phyloP scores from a whole-genome alignment of 2,329 filamentous ascomycete genomes.

The Setomelanomma holmii region DNA sequence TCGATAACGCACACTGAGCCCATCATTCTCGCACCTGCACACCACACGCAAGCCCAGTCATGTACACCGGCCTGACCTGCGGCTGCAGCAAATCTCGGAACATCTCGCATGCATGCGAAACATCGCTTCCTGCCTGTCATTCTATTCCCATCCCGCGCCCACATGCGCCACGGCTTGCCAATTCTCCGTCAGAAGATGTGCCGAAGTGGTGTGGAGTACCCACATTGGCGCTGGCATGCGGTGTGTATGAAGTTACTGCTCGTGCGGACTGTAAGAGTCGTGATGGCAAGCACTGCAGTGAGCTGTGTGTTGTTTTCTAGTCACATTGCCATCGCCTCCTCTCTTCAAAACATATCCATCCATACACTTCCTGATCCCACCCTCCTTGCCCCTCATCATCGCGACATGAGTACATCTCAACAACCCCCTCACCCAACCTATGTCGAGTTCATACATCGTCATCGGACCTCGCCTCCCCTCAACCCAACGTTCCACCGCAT shows the following conservation, averaged over 20 bases:
- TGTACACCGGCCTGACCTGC: not conserved
- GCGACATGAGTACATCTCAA: not conserved
- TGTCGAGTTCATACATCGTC: not conserved
- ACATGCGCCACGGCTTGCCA: no score
- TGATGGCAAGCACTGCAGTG: not conserved
- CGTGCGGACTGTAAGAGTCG: not conserved
- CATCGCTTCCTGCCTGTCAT: slow-evolving; percentile 2
- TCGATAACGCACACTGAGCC: no score
- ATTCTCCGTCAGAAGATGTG: not conserved
- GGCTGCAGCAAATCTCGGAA: slow-evolving; percentile 4
- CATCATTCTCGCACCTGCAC: not conserved
- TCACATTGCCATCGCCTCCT: not conserved
- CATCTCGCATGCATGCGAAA: slow-evolving; percentile 4
- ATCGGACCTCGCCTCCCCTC: not conserved
- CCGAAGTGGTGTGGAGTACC: not conserved
- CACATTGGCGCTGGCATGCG: not conserved
- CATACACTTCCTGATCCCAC: not conserved
- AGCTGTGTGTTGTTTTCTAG: not conserved
- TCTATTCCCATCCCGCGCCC: slow-evolving; percentile 1
- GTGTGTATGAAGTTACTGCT: not conserved
- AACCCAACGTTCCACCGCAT: not conserved
- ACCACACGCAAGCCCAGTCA: not conserved
- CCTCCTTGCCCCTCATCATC: not conserved
- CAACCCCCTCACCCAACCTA: not conserved
- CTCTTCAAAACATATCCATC: not conserved